A percentile compares a stretch with the other conserved stretches of the same genome.
Evolutionary conservation across 2,329 filamentous ascomycete genomes (phyloP).

Genomic region (Talaromyces sp.): DNA sequence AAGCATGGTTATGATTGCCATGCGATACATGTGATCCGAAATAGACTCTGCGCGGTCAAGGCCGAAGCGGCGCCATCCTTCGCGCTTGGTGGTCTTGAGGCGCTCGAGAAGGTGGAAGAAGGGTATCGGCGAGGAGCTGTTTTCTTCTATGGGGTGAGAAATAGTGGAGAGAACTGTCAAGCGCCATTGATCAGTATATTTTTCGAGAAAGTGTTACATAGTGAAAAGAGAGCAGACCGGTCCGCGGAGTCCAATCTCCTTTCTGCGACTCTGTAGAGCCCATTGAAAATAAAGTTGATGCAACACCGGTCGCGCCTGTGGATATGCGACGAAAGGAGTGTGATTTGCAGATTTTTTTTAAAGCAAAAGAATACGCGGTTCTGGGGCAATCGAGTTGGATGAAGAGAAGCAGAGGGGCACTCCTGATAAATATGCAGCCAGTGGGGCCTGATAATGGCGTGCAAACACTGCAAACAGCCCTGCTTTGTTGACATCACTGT

Average conservation of each 20-base stretch:
- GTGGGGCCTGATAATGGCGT: constrained; percentile 13
- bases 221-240: constrained; percentile 8
- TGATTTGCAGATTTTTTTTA: neutral
- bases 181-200: neutral
- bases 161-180: constrained; percentile 61
- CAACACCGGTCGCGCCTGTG: neutral
- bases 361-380: neutral
- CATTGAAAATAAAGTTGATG: constrained; percentile 7
- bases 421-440: constrained; percentile 5
- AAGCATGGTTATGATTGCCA: constrained; percentile 93
- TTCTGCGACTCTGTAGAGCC: constrained; percentile 15
- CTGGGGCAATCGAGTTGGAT: neutral
- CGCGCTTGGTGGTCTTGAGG: constrained; percentile 92
- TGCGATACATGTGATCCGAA: constrained; percentile 98
- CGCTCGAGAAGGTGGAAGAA: constrained; percentile 95
- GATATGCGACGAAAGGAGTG: neutral
- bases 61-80: constrained; percentile 89
- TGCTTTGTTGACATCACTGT: constrained; percentile 6
- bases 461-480: constrained; percentile 22
- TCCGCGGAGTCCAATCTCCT: constrained; percentile 17
- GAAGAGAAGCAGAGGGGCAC: constrained; percentile 12
- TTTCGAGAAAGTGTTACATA: neutral
- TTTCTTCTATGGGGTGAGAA: constrained; percentile 55
- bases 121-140: constrained; percentile 69
- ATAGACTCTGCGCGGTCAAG: constrained; percentile 80